Evolutionary conservation across 176 grass and related monocot species (phyloP).

Genomic region (Elymus sibiricus): DNA sequence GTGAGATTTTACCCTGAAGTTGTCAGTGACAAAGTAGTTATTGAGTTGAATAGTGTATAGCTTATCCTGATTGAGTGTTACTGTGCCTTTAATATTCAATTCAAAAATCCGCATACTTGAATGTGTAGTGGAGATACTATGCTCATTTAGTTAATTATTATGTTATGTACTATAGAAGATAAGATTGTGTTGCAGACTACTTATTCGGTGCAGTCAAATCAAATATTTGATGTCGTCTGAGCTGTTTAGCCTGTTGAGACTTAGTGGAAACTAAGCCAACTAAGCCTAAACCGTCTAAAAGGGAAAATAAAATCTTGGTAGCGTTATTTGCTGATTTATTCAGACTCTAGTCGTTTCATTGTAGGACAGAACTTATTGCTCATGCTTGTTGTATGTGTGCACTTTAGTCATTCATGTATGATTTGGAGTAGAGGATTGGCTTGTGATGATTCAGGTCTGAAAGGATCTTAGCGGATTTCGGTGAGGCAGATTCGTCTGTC

Average conservation of each 20-base stretch:
- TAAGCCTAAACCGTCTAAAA: background rate
- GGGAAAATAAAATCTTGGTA: background rate
- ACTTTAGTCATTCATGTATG: background rate
- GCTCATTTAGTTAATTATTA: background rate
- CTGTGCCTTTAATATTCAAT: background rate
- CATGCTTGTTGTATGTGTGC: background rate
- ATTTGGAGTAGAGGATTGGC: background rate
- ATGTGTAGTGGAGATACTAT: background rate
- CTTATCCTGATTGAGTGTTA: background rate
- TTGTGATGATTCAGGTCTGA: background rate
- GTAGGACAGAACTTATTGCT: background rate
- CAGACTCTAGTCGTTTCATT: background rate
- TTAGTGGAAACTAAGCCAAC: background rate
- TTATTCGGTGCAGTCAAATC: background rate
- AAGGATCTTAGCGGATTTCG: background rate
- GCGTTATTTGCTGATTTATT: background rate
- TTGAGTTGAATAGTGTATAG: background rate
- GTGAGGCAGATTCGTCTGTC: background rate
- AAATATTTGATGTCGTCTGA: background rate
- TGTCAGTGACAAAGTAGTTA: background rate
- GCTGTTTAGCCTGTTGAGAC: background rate
- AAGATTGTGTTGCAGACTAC: background rate
- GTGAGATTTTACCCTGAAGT: conserved; percentile 22
- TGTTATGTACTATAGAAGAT: no score
- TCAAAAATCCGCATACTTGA: background rate